Evolutionary conservation across 208 protist species (phyloP).

Genomic region (Leishmania guyanensis): DNA sequence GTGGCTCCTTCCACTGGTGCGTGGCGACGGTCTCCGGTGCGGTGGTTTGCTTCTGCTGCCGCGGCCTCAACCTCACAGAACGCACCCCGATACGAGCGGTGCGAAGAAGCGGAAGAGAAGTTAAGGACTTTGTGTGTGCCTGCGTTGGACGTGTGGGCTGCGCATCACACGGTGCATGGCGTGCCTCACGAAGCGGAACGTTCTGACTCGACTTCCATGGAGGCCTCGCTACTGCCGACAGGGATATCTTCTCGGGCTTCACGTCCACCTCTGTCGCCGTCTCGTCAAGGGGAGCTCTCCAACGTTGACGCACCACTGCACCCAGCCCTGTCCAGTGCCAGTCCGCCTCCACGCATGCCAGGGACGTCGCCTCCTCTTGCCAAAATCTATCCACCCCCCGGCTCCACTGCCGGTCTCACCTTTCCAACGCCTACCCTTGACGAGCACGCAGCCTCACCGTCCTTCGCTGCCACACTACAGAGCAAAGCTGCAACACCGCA

Average conservation of each 20-base stretch:
- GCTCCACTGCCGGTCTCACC: not conserved
- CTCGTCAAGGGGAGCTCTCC: not conserved
- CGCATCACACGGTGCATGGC: not conserved
- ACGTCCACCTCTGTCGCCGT: not conserved
- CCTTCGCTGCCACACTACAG: not conserved
- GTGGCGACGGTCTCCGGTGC: slow-evolving; percentile 26
- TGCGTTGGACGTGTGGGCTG: slow-evolving; percentile 17
- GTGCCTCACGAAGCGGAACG: too few species aligned
- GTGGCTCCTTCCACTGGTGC: not conserved
- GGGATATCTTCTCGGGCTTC: not conserved
- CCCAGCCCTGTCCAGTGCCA: slow-evolving; percentile 5
- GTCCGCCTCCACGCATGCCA: slow-evolving; percentile 20
- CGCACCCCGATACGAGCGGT: not conserved
- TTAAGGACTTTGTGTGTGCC: not conserved
- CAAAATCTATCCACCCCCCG: not conserved
- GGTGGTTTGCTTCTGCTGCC: slow-evolving; percentile 12
- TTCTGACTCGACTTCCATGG: not conserved
- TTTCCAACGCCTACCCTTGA: not conserved
- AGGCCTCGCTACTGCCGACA: not conserved
- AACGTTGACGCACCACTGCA: not conserved
- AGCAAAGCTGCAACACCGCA: not conserved
- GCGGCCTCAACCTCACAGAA: not conserved
- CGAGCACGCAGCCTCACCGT: not conserved
- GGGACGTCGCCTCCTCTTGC: not conserved
- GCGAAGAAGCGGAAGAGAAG: not conserved